Percentiles rank a stretch among this genome's conserved stretches.
Conservation (phyloP, 371 early-diverging fungal genomes). For the Mortierella sp. region DNA sequence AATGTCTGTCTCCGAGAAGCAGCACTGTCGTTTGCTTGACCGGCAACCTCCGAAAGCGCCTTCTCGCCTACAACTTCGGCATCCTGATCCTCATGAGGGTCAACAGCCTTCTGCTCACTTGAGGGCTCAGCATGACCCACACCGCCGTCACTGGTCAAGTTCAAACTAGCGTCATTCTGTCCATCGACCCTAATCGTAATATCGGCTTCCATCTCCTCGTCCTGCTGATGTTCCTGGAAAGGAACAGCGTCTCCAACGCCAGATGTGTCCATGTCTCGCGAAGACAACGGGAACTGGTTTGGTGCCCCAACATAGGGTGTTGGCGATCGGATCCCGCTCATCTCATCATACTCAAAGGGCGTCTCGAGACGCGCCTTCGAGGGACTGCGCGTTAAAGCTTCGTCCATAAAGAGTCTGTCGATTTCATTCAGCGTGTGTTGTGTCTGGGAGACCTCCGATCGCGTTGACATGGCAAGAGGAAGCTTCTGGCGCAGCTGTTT, state of each 20-base stretch:
- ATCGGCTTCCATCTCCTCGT: background rate
- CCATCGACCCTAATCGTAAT: background rate
- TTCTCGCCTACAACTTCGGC: background rate
- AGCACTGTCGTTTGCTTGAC: background rate
- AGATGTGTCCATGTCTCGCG: background rate
- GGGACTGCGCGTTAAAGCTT: background rate
- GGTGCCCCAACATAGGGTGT: background rate
- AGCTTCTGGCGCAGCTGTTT: background rate
- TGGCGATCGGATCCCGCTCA: background rate
- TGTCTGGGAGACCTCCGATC: background rate
- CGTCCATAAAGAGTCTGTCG: conserved; percentile 23
- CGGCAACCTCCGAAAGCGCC: background rate
- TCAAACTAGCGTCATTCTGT: background rate
- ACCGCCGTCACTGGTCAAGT: background rate
- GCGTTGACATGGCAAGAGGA: background rate
- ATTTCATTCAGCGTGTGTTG: conserved; percentile 29
- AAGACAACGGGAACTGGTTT: background rate
- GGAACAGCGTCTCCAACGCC: background rate
- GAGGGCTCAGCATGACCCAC: background rate
- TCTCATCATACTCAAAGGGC: background rate
- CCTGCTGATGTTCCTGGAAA: background rate
- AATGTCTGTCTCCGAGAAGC: background rate
- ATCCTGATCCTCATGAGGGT: background rate
- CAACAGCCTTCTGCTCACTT: background rate
- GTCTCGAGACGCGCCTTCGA: background rate